These are phyloP conservation scores for Fusarium nygamai DNA, from an alignment of 2,329 filamentous ascomycete species.

Conservation along the genomic window DNA sequence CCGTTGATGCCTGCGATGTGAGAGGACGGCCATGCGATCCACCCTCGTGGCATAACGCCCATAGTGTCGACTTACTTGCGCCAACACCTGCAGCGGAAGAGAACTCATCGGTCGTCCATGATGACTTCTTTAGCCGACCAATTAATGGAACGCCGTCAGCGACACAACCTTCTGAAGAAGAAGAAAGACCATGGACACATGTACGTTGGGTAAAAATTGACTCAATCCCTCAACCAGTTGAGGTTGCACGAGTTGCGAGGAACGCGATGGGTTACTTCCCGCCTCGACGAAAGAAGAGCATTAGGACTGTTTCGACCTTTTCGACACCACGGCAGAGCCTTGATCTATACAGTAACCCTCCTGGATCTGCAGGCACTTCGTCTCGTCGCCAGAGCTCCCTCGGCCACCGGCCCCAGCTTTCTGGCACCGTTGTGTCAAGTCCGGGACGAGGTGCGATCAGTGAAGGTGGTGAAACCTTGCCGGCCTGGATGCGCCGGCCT, in stretches of 20 bases:
- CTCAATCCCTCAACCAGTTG: slow-evolving; percentile 73
- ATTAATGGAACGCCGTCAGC: slow-evolving; percentile 47
- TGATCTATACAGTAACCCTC: slow-evolving; percentile 62
- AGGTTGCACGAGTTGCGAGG: slow-evolving; percentile 86
- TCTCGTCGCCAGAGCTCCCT: slow-evolving; percentile 58
- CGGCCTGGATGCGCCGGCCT: slow-evolving; percentile 79
- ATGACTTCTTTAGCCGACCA: slow-evolving; percentile 55
- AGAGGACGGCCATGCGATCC: slow-evolving; percentile 77
- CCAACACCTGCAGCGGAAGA: slow-evolving; percentile 54
- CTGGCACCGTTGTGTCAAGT: slow-evolving; percentile 48
- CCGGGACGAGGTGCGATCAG: slow-evolving; percentile 51
- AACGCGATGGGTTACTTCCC: slow-evolving; percentile 91
- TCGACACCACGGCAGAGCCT: slow-evolving; percentile 75
- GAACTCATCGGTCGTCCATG: slow-evolving; percentile 43
- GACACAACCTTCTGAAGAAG: slow-evolving; percentile 47
- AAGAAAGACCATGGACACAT: slow-evolving; percentile 82
- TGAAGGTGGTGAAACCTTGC: slow-evolving; percentile 52
- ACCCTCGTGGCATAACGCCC: slow-evolving; percentile 54
- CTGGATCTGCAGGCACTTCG: slow-evolving; percentile 49
- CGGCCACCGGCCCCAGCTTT: slow-evolving; percentile 48
- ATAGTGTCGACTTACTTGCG: slow-evolving; percentile 62
- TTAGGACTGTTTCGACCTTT: slow-evolving; percentile 70
- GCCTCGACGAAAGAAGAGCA: slow-evolving; percentile 86
- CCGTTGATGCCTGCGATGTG: slow-evolving; percentile 87
- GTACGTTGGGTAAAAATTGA: slow-evolving; percentile 90